Evolutionary conservation across 2,329 filamentous ascomycete species (phyloP), one percentile per base, ranked within the genome.

Genomic region (Metarhizium robertsii): DNA sequence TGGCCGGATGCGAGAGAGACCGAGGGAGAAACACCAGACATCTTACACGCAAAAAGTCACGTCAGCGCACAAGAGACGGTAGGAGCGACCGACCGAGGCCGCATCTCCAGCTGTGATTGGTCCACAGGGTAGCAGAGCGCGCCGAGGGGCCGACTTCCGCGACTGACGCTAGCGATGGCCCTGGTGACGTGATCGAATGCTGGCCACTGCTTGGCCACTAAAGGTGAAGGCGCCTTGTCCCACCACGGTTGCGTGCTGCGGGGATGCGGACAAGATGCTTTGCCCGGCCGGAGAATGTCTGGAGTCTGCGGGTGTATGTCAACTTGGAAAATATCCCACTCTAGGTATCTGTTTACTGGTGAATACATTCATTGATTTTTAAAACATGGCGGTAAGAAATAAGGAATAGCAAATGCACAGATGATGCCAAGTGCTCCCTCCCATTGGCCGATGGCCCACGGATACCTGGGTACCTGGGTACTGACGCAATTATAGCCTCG

Each of bases 161-260:
- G 46, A 52, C 18, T 59, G 50, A 53, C 57, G 57, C 52, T 58
- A 58, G 43, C 57, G 57, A 58, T 25, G 57, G 53, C 25, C 50
- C 57, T 52, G 55, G 55, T 59, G 57, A 53, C 58, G 58, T 60
- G 58, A 58, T 58, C 53, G 52, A 36, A 11, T 10, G 48, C 34
- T 16, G 38, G 38, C 38, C 38, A 4, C 11, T 40, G 25, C 25
- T 25, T 25, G 25, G 25, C 25, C 25, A 25, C 32, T 8, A 34
- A 34, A 11, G 32, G 13, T n/a, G 30, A 52, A 54, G 52, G 52
- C 52, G 50, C 25, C 49, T 55, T 55, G 38, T 42, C 11, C 29
- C 16, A n/a, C 42, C 10, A 25, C 11, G 32, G 30, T 53, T 48
- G 54, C 54, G 50, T 52, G 50, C 49, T 55, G 32, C 32, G 32